Percentiles rank a stretch among this genome's conserved stretches.
phyloP scores from a whole-genome alignment of 306 rosid species.

The Potentilla sterilis region DNA sequence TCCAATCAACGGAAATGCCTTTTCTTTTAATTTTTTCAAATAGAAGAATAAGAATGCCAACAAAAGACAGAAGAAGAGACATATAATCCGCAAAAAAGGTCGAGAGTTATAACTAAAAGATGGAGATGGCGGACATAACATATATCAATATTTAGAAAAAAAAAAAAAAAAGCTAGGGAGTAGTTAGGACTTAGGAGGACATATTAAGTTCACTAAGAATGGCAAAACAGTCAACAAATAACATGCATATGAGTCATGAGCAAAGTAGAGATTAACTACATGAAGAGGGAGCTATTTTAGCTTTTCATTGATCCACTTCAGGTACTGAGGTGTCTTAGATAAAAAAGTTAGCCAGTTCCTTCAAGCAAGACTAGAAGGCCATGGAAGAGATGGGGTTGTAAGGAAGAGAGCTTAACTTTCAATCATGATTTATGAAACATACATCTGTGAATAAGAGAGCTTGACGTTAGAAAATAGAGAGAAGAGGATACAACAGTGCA shows the following conservation, averaged over 20 bases:
- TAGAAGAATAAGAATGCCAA: not conserved
- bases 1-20: not conserved
- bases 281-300: not conserved
- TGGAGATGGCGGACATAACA: too few species aligned
- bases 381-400: not conserved
- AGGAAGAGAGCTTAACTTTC: not conserved
- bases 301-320: not conserved
- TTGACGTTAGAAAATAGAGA: not conserved
- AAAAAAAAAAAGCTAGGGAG: not conserved
- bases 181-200: not conserved
- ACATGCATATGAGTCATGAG: not conserved
- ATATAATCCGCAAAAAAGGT: too few species aligned
- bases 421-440: not conserved
- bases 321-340: not conserved
- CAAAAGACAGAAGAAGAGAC: too few species aligned
- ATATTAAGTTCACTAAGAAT: not conserved
- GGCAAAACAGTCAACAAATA: not conserved
- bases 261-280: not conserved
- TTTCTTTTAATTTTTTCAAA: not conserved
- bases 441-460: not conserved
- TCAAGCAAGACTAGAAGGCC: slow-evolving; percentile 1
- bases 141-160: not conserved
- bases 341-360: not conserved
- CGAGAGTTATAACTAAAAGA: too few species aligned
- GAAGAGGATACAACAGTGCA: not conserved